A percentile compares a stretch with the other conserved stretches of the same genome.
phyloP scores from a whole-genome alignment of 2,329 filamentous ascomycete genomes.

The Elsinoe necatrix region DNA sequence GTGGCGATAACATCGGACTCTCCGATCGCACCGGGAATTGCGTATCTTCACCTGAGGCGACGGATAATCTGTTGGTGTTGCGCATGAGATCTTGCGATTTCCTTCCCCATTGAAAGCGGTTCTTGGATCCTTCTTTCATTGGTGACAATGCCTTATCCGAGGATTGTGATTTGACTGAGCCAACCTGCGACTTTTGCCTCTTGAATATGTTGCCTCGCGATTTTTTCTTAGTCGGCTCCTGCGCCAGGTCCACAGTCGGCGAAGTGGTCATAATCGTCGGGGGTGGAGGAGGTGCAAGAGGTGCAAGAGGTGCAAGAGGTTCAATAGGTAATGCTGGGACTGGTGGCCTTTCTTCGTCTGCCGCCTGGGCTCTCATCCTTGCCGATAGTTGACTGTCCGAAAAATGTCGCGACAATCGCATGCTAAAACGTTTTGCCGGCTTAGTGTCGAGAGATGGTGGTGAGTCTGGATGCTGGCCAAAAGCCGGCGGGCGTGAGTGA shows the following conservation, averaged over 20 bases:
- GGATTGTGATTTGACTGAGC: constrained; percentile 12
- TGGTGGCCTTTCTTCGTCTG: constrained; percentile 45
- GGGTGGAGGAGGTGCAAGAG: not conserved
- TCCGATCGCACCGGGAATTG: constrained; percentile 48
- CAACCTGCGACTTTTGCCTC: constrained; percentile 30
- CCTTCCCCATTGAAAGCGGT: constrained; percentile 9
- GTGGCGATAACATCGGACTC: not conserved
- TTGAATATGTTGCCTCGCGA: constrained; percentile 17
- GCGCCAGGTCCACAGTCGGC: constrained; percentile 53
- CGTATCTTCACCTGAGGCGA: constrained; percentile 32
- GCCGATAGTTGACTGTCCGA: constrained; percentile 83
- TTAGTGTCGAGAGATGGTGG: constrained; percentile 17
- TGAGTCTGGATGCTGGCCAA: constrained; percentile 14
- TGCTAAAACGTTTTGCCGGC: constrained; percentile 44
- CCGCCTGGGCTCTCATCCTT: constrained; percentile 60
- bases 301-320: not conserved
- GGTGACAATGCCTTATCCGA: constrained; percentile 11
- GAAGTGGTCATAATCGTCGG: constrained; percentile 78
- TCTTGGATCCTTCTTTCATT: constrained; percentile 7
- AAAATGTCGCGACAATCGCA: constrained; percentile 82
- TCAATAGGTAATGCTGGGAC: constrained; percentile 35
- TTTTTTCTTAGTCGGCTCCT: constrained; percentile 22
- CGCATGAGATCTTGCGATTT: constrained; percentile 9
- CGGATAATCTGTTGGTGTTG: not conserved
- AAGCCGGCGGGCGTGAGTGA: not conserved